Evolutionary conservation across 768 basidiomycete genomes (phyloP).

Genomic region (Psilocybe tampanensis): DNA sequence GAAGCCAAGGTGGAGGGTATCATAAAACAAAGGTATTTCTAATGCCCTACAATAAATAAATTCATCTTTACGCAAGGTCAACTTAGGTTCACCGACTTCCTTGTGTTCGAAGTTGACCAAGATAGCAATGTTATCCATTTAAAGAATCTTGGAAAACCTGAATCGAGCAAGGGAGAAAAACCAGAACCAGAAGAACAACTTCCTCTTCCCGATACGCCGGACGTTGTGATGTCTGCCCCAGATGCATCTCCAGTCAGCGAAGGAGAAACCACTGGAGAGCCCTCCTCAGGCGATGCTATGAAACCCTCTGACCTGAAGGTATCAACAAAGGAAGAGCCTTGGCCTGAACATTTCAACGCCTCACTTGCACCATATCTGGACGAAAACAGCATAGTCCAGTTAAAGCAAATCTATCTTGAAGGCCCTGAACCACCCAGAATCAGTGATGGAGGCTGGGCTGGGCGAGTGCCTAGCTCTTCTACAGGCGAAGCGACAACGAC

Average conservation of each 20-base stretch:
- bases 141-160: constrained; percentile 75
- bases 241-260: neutral
- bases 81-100: constrained; percentile 91
- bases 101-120: constrained; percentile 89
- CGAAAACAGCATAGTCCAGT: constrained; percentile 52
- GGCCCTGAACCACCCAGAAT: constrained; percentile 77
- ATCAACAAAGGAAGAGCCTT: constrained; percentile 43
- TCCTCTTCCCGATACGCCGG: neutral
- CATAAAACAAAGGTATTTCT: constrained; percentile 93
- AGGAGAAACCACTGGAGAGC: neutral
- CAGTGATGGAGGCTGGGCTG: constrained; percentile 77
- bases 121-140: constrained; percentile 81
- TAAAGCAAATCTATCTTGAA: constrained; percentile 79
- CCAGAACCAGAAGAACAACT: constrained; percentile 3
- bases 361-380: constrained; percentile 67
- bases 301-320: constrained; percentile 2
- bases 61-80: neutral
- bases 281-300: neutral
- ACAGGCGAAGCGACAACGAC: neutral
- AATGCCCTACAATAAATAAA: neutral
- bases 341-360: constrained; percentile 64
- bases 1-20: constrained; percentile 83
- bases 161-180: constrained; percentile 48
- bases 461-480: constrained; percentile 38
- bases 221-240: constrained; percentile 22